phyloP scores from a whole-genome alignment of 2,329 filamentous ascomycete genomes.

The Lachnellula occidentalis region DNA sequence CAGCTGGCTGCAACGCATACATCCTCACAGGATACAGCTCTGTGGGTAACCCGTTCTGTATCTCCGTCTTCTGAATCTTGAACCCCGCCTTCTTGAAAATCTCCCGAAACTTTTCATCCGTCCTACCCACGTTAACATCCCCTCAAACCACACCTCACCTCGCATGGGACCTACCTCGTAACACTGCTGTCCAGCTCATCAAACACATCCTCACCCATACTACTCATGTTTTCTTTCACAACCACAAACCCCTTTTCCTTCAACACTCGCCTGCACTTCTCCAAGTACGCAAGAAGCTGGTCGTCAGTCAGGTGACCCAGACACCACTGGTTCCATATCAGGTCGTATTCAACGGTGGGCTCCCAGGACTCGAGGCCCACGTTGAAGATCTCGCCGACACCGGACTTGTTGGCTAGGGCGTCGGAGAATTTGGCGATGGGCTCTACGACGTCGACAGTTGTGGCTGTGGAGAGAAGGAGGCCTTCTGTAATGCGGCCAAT shows the following conservation, averaged over 20 bases:
- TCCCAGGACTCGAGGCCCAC: slow-evolving; percentile 71
- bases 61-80: slow-evolving; percentile 61
- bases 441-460: slow-evolving; percentile 75
- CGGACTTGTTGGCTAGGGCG: slow-evolving; percentile 50
- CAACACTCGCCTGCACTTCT: slow-evolving; percentile 50
- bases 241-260: slow-evolving; percentile 56
- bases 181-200: slow-evolving; percentile 73
- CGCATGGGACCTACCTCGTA: slow-evolving; percentile 46
- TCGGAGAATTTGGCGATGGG: slow-evolving; percentile 77
- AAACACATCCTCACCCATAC: slow-evolving; percentile 58
- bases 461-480: slow-evolving; percentile 65
- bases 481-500: slow-evolving; percentile 80
- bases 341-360: slow-evolving; percentile 54
- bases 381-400: slow-evolving; percentile 60
- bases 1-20: slow-evolving; percentile 57
- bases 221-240: slow-evolving; percentile 74
- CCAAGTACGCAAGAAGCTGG: slow-evolving; percentile 64
- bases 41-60: slow-evolving; percentile 61
- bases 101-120: slow-evolving; percentile 63
- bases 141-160: background rate
- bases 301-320: slow-evolving; percentile 72
- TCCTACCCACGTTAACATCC: slow-evolving; percentile 38
- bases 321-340: slow-evolving; percentile 93
- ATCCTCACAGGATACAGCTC: slow-evolving; percentile 68
- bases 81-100: slow-evolving; percentile 68